Evolutionary conservation across 257 asterid genomes (phyloP).

Genomic region (Jacaranda mimosifolia): DNA sequence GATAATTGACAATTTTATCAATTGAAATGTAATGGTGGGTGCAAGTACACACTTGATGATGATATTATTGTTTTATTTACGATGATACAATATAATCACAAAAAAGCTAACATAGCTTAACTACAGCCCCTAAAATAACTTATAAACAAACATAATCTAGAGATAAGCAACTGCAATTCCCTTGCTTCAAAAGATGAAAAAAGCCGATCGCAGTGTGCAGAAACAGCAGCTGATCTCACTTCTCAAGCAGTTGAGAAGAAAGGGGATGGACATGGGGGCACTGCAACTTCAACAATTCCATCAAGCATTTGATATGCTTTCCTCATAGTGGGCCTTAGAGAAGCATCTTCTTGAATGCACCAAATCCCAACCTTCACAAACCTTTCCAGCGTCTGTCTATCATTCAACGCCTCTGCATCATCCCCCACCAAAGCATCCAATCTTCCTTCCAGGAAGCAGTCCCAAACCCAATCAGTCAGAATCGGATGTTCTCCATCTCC

Average conservation of each 20-base stretch:
- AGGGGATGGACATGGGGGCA: conserved; percentile 52
- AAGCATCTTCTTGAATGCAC: conserved; percentile 73
- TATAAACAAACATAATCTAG: no score
- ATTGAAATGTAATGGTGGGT: no score
- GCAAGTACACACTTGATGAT: no score
- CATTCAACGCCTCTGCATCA: conserved; percentile 53
- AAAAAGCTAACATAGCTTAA: no score
- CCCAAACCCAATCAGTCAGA: conserved; percentile 62
- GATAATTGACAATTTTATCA: no score
- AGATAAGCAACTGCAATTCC: no score
- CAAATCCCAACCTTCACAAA: conserved; percentile 66
- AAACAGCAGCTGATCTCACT: not conserved
- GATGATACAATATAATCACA: no score
- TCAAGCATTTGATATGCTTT: conserved; percentile 63
- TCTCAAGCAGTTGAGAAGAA: conserved; percentile 16
- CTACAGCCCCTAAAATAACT: no score
- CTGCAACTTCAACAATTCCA: conserved; percentile 55
- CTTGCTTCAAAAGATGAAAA: not conserved
- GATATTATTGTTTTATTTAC: no score
- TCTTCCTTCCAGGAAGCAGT: conserved; percentile 46
- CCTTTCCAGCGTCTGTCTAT: conserved; percentile 42
- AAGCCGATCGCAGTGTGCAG: no score
- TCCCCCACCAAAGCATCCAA: conserved; percentile 43
- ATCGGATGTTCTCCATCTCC: conserved; percentile 41
- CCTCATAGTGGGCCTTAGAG: conserved; percentile 65